Evolutionary conservation across 495 filamentous ascomycete genomes (phyloP).

Genomic region (Aspergillus nidulans): DNA sequence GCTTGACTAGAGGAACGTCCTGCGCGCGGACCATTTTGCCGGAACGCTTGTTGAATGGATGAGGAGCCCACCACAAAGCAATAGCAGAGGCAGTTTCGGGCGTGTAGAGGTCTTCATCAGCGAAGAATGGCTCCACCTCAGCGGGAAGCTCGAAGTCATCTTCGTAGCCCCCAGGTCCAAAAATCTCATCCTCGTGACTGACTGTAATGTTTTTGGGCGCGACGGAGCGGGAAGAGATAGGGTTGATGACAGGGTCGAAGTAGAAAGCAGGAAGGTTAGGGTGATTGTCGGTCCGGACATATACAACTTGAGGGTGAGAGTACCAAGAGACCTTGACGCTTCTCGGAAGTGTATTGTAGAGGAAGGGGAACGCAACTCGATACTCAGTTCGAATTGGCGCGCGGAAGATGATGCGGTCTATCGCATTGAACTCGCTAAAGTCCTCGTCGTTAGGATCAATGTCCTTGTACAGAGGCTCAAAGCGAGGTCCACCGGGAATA

Average conservation of each 20-base stretch:
- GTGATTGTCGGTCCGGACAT: constrained; percentile 83
- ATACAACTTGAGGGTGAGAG: constrained; percentile 89
- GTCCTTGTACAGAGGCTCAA: constrained; percentile 98
- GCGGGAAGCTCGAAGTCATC: constrained; percentile 86
- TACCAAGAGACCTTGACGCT: constrained; percentile 94
- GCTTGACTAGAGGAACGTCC: constrained; percentile 95
- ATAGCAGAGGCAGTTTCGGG: constrained; percentile 90
- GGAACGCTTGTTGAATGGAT: constrained; percentile 92
- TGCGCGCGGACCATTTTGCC: constrained; percentile 96
- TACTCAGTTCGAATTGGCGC: constrained; percentile 94
- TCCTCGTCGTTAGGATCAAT: constrained; percentile 99
- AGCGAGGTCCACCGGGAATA: constrained; percentile 92
- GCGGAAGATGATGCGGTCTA: constrained; percentile 98
- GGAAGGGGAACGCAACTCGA: constrained; percentile 85
- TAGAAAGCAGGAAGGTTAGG: constrained; percentile 92
- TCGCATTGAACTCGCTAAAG: constrained; percentile 99
- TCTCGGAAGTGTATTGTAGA: constrained; percentile 94
- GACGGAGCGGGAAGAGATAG: constrained; percentile 91
- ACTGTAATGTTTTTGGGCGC: constrained; percentile 91
- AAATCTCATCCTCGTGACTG: constrained; percentile 93
- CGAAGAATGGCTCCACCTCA: constrained; percentile 81
- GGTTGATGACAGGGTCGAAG: constrained; percentile 96
- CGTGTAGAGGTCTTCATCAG: constrained; percentile 84
- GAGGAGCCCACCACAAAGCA: constrained; percentile 96
- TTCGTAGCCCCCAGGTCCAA: constrained; percentile 78